Percentiles rank a stretch among this genome's conserved stretches.
phyloP scores from a whole-genome alignment of 2,329 filamentous ascomycete species.

The Fusarium sterilihyphosum region DNA sequence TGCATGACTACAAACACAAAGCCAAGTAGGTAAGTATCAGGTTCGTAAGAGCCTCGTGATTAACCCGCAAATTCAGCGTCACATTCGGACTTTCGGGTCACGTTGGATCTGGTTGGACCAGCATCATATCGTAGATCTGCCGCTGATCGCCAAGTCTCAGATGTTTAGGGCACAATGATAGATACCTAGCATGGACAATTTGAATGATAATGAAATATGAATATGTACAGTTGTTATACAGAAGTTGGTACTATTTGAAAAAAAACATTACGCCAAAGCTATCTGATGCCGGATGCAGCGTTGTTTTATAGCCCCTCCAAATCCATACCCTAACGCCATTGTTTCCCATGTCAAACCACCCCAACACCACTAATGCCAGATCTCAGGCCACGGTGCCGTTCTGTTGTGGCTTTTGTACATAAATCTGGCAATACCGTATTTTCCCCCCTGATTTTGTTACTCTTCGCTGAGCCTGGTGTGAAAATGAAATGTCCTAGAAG shows the following conservation, averaged over 20 bases:
- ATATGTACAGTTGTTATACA: neutral
- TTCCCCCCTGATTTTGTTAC: neutral
- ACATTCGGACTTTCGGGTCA: slow-evolving; percentile 19
- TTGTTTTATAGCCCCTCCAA: slow-evolving; percentile 10
- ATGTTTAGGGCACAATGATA: neutral
- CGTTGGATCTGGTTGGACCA: slow-evolving; percentile 7
- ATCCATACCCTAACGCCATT: slow-evolving; percentile 27
- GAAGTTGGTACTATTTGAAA: neutral
- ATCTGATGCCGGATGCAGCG: slow-evolving; percentile 24
- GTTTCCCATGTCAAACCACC: slow-evolving; percentile 31
- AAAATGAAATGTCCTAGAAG: neutral
- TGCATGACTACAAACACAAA: slow-evolving; percentile 8
- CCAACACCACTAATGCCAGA: slow-evolving; percentile 32
- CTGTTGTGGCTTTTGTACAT: neutral
- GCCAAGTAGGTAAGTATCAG: neutral
- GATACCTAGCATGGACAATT: neutral
- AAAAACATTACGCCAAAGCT: neutral
- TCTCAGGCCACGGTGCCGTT: slow-evolving; percentile 21
- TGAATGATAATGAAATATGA: neutral
- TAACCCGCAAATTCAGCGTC: slow-evolving; percentile 23
- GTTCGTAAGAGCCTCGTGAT: slow-evolving; percentile 20
- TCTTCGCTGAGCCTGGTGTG: neutral
- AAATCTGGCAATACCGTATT: neutral
- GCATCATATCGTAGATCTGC: slow-evolving; percentile 33
- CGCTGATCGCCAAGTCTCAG: slow-evolving; percentile 16